Evolutionary conservation across 345 rosid genomes (phyloP).

Genomic region (Sonneratia alba): DNA sequence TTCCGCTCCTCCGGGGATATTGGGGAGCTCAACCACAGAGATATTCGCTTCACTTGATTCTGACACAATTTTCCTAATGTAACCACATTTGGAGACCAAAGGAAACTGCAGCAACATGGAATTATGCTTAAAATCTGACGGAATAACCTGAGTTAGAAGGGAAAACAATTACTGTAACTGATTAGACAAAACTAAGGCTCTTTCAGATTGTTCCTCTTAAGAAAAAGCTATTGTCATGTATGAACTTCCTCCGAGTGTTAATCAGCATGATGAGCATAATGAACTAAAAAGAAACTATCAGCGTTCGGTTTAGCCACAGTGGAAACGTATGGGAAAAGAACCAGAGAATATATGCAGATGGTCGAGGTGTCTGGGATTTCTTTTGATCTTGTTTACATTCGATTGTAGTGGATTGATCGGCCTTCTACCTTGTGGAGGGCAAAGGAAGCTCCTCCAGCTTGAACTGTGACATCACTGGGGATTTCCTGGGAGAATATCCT

Average conservation of each 20-base stretch:
- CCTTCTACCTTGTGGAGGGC: conserved; percentile 66
- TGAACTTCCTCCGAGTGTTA: background rate
- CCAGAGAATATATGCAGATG: conserved; percentile 1
- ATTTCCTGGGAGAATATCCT: conserved; percentile 97
- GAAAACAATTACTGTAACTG: background rate
- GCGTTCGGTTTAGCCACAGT: background rate
- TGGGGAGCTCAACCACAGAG: conserved; percentile 38
- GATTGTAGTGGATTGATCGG: background rate
- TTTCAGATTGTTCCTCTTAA: background rate
- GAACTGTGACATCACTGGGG: conserved; percentile 79
- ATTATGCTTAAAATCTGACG: background rate
- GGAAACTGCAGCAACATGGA: conserved; percentile 56
- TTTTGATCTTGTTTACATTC: background rate
- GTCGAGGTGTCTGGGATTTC: background rate
- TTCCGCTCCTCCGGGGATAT: conserved; percentile 62
- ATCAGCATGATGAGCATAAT: background rate
- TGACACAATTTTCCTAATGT: conserved; percentile 52
- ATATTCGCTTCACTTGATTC: conserved; percentile 55
- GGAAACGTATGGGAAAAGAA: background rate
- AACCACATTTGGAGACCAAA: conserved; percentile 68
- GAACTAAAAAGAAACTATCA: background rate
- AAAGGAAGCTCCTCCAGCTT: conserved; percentile 65
- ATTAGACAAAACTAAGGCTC: background rate
- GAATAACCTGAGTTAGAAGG: background rate
- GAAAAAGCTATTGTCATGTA: background rate